Evolutionary conservation across 2,329 filamentous ascomycete genomes (phyloP).

Genomic region (Xylogone sp.): DNA sequence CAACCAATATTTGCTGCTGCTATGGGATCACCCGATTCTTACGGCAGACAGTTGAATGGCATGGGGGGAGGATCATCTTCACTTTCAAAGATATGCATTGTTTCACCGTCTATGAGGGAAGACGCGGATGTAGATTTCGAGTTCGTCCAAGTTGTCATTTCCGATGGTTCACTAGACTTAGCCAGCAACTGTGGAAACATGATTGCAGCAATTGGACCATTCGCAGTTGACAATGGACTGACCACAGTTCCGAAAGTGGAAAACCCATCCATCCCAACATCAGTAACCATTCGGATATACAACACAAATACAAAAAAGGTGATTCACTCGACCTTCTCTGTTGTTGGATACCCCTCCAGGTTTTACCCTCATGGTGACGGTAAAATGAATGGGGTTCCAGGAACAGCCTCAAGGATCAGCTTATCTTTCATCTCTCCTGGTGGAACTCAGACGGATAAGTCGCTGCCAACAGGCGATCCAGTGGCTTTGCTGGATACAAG

Average conservation of each 20-base stretch:
- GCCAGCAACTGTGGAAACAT: constrained; percentile 72
- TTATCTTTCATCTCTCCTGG: constrained; percentile 56
- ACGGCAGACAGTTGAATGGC: constrained; percentile 66
- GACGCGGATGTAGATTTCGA: constrained; percentile 63
- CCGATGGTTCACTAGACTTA: constrained; percentile 55
- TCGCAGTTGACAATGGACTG: not conserved
- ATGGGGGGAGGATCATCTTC: constrained; percentile 65
- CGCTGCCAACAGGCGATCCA: constrained; percentile 53
- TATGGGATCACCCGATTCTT: constrained; percentile 61
- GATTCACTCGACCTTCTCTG: constrained; percentile 50
- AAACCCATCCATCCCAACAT: not conserved
- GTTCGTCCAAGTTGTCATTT: constrained; percentile 64
- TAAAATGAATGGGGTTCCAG: constrained; percentile 56
- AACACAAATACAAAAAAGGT: constrained; percentile 61
- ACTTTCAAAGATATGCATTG: constrained; percentile 65
- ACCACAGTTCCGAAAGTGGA: not conserved
- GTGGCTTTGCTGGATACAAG: constrained; percentile 41
- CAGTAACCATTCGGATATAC: constrained; percentile 40
- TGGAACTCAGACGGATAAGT: constrained; percentile 55
- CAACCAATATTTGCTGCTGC: constrained; percentile 50
- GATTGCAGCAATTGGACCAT: constrained; percentile 48
- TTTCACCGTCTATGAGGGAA: constrained; percentile 43
- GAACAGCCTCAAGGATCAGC: constrained; percentile 47
- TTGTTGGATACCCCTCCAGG: constrained; percentile 40
- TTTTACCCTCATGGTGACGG: constrained; percentile 46